Evolutionary conservation across 495 filamentous ascomycete species (phyloP), one percentile per base, ranked within the genome.

Genomic region (Chaetomium fimeti): DNA sequence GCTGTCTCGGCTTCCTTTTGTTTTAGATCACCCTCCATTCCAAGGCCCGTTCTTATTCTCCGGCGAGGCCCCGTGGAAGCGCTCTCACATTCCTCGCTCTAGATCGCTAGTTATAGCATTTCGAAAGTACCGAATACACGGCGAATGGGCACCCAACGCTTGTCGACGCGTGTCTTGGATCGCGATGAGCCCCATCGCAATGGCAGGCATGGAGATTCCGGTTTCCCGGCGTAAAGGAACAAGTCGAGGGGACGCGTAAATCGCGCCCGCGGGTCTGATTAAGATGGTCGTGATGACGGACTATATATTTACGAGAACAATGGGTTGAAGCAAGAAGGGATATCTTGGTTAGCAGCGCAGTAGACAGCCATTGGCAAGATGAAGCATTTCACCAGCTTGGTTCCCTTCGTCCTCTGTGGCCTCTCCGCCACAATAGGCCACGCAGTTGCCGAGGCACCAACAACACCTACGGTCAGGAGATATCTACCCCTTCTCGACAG

Each of bases 291-390:
- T 6, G 18, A 22, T 11, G 20, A 36, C 9, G 15, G 22, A 24
- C 8, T 59, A 66, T 66, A 66, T 62, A 61, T 49, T 24, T 38
- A 28, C 20, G n/a, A n/a, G 29, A 6, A 5, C 4, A 6, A 49
- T 22, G 55, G 20, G 43, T 36, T 18, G 0, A 15, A 22, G 18
- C 40, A 36, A 18, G 38, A 16, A 11, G 25, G 1, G 51, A 22
- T 12, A 0, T 20, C 42, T 8, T 28, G 42, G n/a, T 38, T 13
- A 57, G 25, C 60, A 64, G n/a, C 27, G 55, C 32, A 61, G 36
- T 62, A 40, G 36, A 48, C n/a, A 62, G 62, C 57, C 57, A 40
- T 5, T 43, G 40, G 13, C 57, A 64, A 51, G 22, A 64, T 68
- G 57, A 64, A 58, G 60, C 51, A 20, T 38, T 20, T 64, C 12